phyloP scores from a whole-genome alignment of 441 rosid genomes.

The Gossypium aridum region DNA sequence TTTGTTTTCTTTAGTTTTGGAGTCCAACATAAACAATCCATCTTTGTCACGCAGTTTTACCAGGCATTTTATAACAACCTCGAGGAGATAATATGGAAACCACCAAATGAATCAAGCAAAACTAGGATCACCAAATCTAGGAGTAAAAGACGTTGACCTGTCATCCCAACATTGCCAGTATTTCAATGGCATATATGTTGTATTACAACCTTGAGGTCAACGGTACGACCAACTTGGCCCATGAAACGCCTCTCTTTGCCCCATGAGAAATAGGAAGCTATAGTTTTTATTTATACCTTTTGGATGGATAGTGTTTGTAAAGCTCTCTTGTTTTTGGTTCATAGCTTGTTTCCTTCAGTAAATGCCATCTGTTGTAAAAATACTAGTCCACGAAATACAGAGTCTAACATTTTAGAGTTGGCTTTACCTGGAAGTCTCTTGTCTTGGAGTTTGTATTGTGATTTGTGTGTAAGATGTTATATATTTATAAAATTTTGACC shows the following conservation, averaged over 20 bases:
- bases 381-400: neutral
- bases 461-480: neutral
- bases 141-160: slow-evolving; percentile 53
- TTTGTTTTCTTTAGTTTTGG: neutral
- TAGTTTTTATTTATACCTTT: neutral
- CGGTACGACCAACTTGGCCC: neutral
- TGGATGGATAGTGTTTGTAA: slow-evolving; percentile 13
- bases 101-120: slow-evolving; percentile 56
- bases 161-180: neutral
- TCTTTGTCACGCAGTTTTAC: slow-evolving; percentile 58
- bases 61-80: slow-evolving; percentile 72
- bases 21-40: neutral
- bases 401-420: neutral
- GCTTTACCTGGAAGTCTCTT: neutral
- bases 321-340: neutral
- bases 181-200: neutral
- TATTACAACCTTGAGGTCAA: neutral
- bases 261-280: neutral
- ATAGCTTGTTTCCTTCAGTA: neutral
- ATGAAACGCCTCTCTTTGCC: neutral
- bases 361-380: neutral
- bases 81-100: slow-evolving; percentile 93
- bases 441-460: neutral
- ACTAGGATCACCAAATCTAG: slow-evolving; percentile 48
- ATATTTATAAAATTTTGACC: neutral